Base-by-base conservation (phyloP, 345 rosid species). In the Hypericum androsaemum region DNA sequence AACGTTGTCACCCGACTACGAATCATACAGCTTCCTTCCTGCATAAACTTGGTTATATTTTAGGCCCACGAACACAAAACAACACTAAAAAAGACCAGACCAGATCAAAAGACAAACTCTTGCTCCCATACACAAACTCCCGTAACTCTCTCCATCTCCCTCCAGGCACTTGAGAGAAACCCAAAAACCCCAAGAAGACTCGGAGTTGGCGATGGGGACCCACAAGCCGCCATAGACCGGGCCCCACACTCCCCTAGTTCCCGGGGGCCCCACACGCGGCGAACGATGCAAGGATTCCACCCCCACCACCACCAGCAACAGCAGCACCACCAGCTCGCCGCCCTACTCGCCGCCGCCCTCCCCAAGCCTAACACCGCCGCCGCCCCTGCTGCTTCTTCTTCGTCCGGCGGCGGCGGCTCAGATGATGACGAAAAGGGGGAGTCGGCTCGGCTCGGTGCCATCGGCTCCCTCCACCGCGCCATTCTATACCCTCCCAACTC, bases 381-480 rank as follows among this genome's bases (percentile, higher is more conserved):
- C 51, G 7, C 62, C 37, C 32, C 72, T 37, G 37, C 75, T 37
- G 44, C 71, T 41, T 44, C 69, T 45, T 12, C 61, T 9, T 39
- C 61, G 5, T 7, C 64, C 12, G 3, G 59, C 37, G 3, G 57
- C 36, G 10, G 66, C 10, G 7, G 46, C 52, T 63, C 73, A n/a
- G 84, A 77, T 38, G 71, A 63, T 57, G 74, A 47, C 51, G 90
- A 22, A 22, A 22, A 22, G 32, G 32, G 2, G 32, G 32, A 88
- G 40, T 72, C 94, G 0, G 65, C 83, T 43, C 84, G 95, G 36
- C 72, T 86, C 47, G 71, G 70, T 53, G 86, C 95, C 38, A 68
- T 86, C 56, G 77, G 64, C 72, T 86, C 94, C 12, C 95, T 89
- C 54, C 94, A 83, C 65, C 81, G 94, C 54, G 88, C 94, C 42